Conservation (phyloP, 202 grass and related monocot species). For the Elaeis oleifera region DNA sequence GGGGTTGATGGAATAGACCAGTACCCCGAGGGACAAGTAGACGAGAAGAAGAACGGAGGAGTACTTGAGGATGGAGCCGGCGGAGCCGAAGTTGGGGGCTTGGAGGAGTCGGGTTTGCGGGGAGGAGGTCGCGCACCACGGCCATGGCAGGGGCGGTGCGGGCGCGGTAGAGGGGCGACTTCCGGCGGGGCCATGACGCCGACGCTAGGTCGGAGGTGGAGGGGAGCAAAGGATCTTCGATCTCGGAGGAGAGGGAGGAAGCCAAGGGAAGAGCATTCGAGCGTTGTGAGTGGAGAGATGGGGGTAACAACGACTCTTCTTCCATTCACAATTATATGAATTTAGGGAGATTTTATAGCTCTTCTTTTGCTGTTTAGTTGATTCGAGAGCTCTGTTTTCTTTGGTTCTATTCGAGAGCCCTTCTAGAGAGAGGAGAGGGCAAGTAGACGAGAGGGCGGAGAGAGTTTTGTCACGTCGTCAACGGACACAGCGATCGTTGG, state of each 20-base stretch:
- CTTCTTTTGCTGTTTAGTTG: too few relatives aligned
- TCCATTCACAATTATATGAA: too few relatives aligned
- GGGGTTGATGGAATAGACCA: conserved; percentile 13
- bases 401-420: too few relatives aligned
- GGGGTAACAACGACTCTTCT: too few relatives aligned
- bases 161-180: background rate
- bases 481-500: too few relatives aligned
- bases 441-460: too few relatives aligned
- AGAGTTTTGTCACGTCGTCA: too few relatives aligned
- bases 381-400: too few relatives aligned
- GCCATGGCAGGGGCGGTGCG: conserved; percentile 1
- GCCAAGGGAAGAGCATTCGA: conserved; percentile 5
- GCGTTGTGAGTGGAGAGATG: conserved; percentile 2
- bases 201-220: background rate
- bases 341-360: too few relatives aligned
- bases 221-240: background rate
- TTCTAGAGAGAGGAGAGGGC: too few relatives aligned
- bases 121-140: background rate
- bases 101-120: too few relatives aligned
- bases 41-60: conserved; percentile 20
- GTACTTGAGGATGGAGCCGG: conserved; percentile 7
- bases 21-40: conserved; percentile 23
- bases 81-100: background rate
- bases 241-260: background rate
- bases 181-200: background rate